Conservation (phyloP, 148 eudicot genomes). For the Mesembryanthemum crystallinum region DNA sequence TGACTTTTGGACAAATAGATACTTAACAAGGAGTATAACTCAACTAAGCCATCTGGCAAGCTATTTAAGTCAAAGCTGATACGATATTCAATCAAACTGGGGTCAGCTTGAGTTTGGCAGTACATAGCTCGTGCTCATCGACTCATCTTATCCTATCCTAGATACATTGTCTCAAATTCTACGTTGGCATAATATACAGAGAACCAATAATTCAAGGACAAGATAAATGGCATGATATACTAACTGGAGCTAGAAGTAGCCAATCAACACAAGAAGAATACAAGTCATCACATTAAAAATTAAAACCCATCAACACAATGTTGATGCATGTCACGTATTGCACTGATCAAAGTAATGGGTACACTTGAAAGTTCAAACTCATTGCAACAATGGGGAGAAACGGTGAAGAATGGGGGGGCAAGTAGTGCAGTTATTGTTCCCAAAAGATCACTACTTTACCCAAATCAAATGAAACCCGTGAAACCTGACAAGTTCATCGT, state of each 20-base stretch:
- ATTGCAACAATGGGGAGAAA: background rate
- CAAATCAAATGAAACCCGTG: conserved; percentile 4
- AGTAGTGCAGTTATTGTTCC: background rate
- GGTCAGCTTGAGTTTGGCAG: background rate
- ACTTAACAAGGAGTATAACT: background rate
- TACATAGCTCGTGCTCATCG: background rate
- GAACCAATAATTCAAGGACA: background rate
- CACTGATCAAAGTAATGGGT: background rate
- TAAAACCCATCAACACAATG: background rate
- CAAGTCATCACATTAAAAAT: background rate
- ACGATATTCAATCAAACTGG: background rate
- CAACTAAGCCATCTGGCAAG: background rate
- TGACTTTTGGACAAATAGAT: background rate
- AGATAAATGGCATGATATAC: background rate
- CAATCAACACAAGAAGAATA: background rate
- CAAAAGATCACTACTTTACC: background rate
- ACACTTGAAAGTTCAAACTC: background rate
- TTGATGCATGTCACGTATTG: background rate
- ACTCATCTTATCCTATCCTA: background rate
- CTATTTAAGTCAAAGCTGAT: background rate
- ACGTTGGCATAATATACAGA: background rate
- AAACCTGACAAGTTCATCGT: background rate
- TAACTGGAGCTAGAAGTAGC: background rate
- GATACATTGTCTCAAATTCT: background rate
- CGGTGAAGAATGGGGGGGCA: background rate